phyloP scores from a whole-genome alignment of 495 filamentous ascomycete species.

The Podospora comata region DNA sequence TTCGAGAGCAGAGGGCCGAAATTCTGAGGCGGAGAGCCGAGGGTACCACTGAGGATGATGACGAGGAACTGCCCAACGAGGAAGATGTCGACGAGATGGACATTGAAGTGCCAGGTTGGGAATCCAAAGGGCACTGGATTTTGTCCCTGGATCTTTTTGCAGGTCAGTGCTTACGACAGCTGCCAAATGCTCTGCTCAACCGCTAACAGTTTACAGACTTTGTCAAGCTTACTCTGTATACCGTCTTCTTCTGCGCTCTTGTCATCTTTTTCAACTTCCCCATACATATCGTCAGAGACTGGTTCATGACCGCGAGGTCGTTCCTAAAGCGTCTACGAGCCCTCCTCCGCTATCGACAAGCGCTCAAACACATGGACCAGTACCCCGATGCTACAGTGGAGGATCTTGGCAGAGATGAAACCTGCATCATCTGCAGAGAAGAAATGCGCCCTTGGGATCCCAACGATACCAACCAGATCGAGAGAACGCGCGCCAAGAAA shows the following conservation, averaged over 20 bases:
- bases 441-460: constrained; percentile 80
- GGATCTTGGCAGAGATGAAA: constrained; percentile 79
- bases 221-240: constrained; percentile 81
- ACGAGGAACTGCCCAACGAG: constrained; percentile 58
- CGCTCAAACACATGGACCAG: constrained; percentile 83
- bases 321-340: constrained; percentile 84
- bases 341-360: constrained; percentile 82
- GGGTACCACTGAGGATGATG: constrained; percentile 38
- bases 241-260: constrained; percentile 88
- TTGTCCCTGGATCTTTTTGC: constrained; percentile 85
- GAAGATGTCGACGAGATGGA: constrained; percentile 89
- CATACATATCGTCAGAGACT: constrained; percentile 93
- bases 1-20: constrained; percentile 58
- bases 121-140: constrained; percentile 90
- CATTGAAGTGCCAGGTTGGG: constrained; percentile 92
- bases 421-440: constrained; percentile 96
- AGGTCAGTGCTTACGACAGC: constrained; percentile 45
- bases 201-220: constrained; percentile 59
- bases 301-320: constrained; percentile 87
- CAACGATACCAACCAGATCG: constrained; percentile 52
- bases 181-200: background rate
- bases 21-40: constrained; percentile 60
- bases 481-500: constrained; percentile 87
- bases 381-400: constrained; percentile 91
- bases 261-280: constrained; percentile 91